phyloP scores from a whole-genome alignment of 1,139 yeast species.

The Nadsonia starkeyi-henricii region DNA sequence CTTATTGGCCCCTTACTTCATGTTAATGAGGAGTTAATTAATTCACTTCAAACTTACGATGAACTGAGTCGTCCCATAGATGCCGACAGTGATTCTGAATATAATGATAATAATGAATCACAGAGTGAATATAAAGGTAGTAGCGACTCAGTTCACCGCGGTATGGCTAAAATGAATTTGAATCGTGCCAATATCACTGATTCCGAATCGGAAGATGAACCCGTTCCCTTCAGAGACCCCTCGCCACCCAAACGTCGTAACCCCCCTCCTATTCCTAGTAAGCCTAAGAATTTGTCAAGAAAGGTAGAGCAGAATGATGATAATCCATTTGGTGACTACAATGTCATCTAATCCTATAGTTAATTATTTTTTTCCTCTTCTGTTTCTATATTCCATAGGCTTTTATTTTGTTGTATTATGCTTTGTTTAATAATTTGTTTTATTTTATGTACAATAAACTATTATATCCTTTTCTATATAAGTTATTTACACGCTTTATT shows the following conservation, averaged over 20 bases:
- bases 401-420: background rate
- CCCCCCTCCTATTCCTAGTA: slow-evolving; percentile 23
- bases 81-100: slow-evolving; percentile 29
- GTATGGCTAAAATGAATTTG: slow-evolving; percentile 8
- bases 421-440: background rate
- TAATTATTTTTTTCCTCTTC: background rate
- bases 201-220: slow-evolving; percentile 13
- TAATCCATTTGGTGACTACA: slow-evolving; percentile 61
- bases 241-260: slow-evolving; percentile 15
- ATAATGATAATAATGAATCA: slow-evolving; percentile 16
- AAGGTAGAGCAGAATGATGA: slow-evolving; percentile 23
- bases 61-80: slow-evolving; percentile 36
- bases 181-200: slow-evolving; percentile 22
- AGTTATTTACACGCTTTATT: slow-evolving; percentile 1
- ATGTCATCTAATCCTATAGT: slow-evolving; percentile 19
- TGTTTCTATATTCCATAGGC: background rate
- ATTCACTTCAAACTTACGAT: slow-evolving; percentile 57
- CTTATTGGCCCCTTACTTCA: slow-evolving; percentile 71
- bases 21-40: slow-evolving; percentile 81
- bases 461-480: slow-evolving; percentile 2
- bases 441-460: background rate
- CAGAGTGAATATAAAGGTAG: slow-evolving; percentile 12
- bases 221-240: slow-evolving; percentile 3
- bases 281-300: slow-evolving; percentile 13
- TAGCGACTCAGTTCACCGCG: background rate